A percentile compares a stretch with the other conserved stretches of the same genome.
phyloP scores from a whole-genome alignment of 257 asterid species.

The Cruciata laevipes region DNA sequence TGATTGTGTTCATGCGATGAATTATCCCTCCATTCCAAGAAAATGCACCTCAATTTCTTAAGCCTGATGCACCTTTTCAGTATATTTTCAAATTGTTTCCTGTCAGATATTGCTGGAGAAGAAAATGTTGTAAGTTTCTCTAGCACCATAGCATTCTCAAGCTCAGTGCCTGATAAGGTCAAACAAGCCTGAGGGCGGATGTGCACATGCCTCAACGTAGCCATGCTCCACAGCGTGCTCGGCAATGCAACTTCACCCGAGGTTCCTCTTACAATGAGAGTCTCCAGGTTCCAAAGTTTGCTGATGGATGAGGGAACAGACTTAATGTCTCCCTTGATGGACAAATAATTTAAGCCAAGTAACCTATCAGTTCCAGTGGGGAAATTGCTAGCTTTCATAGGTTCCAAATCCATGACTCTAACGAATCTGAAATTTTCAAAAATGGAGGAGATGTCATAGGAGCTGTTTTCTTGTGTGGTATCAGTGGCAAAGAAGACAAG shows the following conservation, averaged over 20 bases:
- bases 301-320: background rate
- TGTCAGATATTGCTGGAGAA: background rate
- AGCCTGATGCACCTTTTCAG: slow-evolving; percentile 5
- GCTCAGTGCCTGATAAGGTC: background rate
- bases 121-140: background rate
- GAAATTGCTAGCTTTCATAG: background rate
- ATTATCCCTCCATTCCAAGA: background rate
- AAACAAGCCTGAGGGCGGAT: background rate
- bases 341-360: background rate
- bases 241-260: background rate
- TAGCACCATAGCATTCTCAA: background rate
- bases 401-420: background rate
- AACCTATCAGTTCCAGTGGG: background rate
- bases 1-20: background rate
- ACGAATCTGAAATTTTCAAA: too few relatives aligned
- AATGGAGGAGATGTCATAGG: background rate
- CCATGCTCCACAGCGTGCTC: background rate
- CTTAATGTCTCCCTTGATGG: background rate
- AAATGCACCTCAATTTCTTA: slow-evolving; percentile 9
- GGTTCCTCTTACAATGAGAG: background rate
- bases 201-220: background rate
- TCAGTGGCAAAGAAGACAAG: background rate
- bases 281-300: background rate
- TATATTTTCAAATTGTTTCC: background rate
- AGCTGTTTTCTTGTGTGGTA: background rate